phyloP scores from a whole-genome alignment of 2,329 filamentous ascomycete genomes.

The Xylariomycetidae sp. region DNA sequence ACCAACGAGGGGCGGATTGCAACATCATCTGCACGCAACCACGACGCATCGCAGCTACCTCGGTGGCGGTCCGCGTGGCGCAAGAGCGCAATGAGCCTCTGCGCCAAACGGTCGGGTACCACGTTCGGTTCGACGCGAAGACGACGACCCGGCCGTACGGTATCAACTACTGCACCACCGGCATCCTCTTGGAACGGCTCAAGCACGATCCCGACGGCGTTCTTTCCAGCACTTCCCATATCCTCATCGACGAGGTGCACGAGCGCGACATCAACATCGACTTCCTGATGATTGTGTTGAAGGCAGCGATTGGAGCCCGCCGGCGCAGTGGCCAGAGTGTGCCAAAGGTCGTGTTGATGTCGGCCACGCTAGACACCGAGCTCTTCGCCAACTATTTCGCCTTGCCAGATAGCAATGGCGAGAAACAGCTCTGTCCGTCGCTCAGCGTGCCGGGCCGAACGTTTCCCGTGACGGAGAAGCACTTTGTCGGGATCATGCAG shows the following conservation, averaged over 20 bases:
- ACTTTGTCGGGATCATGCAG: too few relatives aligned
- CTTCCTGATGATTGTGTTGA: neutral
- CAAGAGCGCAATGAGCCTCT: constrained; percentile 35
- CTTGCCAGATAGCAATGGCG: neutral
- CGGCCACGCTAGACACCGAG: constrained; percentile 6
- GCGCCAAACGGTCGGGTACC: constrained; percentile 37
- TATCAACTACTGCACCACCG: constrained; percentile 44
- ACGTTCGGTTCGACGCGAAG: constrained; percentile 35
- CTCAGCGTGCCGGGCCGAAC: constrained; percentile 5
- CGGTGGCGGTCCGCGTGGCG: constrained; percentile 40
- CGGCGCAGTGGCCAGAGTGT: neutral
- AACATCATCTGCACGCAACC: constrained; percentile 46
- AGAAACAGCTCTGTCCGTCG: neutral
- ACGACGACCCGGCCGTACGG: constrained; percentile 23
- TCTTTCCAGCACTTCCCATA: constrained; percentile 36
- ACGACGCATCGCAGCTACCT: constrained; percentile 39
- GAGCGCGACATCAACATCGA: too few relatives aligned
- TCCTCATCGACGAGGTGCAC: constrained; percentile 44
- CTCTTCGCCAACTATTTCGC: constrained; percentile 4
- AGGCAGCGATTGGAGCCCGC: neutral
- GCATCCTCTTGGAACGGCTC: constrained; percentile 39
- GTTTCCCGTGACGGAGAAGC: constrained; percentile 2
- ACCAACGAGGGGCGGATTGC: constrained; percentile 33
- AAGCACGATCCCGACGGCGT: constrained; percentile 31
- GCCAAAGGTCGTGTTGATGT: constrained; percentile 7